Evolutionary conservation across 768 basidiomycete species (phyloP).

Genomic region (Mycena maculata): DNA sequence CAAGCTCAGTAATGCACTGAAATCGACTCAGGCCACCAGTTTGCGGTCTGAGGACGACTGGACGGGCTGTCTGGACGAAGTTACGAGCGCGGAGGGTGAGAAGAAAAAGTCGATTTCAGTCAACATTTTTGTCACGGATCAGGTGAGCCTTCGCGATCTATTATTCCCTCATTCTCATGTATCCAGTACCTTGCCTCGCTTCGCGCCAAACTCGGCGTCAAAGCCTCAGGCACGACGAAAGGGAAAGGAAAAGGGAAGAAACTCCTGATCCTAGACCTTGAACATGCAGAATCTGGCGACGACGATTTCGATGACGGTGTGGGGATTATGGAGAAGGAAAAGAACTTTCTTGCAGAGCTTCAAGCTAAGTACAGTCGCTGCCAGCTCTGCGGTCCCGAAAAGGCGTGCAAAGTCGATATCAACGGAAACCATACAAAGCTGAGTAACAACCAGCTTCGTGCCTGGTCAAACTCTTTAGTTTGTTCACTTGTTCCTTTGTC

Average conservation of each 20-base stretch:
- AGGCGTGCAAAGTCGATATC: not conserved
- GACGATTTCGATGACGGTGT: too few species aligned
- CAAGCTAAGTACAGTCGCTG: too few species aligned
- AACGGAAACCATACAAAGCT: not conserved
- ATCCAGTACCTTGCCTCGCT: constrained; percentile 4
- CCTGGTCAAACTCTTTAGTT: constrained; percentile 4
- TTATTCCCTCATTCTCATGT: not conserved
- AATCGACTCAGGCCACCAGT: not conserved
- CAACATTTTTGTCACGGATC: constrained; percentile 3
- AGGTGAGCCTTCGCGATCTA: not conserved
- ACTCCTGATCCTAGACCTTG: too few species aligned
- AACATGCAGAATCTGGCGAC: too few species aligned
- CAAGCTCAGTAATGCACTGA: not conserved
- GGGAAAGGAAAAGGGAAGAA: too few species aligned
- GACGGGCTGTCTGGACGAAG: constrained; percentile 8
- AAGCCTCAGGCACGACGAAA: constrained; percentile 5
- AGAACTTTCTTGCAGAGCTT: too few species aligned
- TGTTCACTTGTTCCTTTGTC: not conserved
- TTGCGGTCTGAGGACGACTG: not conserved
- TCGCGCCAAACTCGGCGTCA: not conserved
- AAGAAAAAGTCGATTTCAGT: constrained; percentile 1
- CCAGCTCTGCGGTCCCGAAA: too few species aligned
- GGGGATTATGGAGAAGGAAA: too few species aligned
- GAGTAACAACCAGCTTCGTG: not conserved
- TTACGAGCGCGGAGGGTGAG: not conserved